Evolutionary conservation across 176 grass and related monocot genomes (phyloP), one percentile per base, ranked within the genome.

Genomic region (Coix lacrymajobi): DNA sequence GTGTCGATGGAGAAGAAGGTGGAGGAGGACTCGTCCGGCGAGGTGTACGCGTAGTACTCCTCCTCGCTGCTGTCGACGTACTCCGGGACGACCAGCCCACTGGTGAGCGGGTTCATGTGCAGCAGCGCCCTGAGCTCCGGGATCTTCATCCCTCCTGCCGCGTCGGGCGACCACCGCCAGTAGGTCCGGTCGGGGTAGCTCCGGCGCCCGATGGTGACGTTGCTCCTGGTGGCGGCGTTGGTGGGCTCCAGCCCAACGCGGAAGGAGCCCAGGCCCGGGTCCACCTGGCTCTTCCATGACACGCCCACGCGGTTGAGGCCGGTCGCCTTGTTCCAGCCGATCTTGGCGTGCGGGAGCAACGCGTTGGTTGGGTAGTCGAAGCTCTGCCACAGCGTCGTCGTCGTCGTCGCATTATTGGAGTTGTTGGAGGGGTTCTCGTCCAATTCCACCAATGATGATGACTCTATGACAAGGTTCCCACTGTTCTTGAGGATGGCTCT

Each of bases 201-300:
- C 25, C 4, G 26, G 11, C 60, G 60, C 13, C 25, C 7, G n/a
- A 60, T n/a, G n/a, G 24, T 26, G 3, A 60, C 57, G 48, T 51
- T 51, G 17, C 2, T 51, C 22, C 7, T 24, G 7, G 7, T 11
- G 22, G 3, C 6, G 26, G 10, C 60, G 60, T 30, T 30, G 12
- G 25, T 30, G n/a, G n/a, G n/a, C 4, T 30, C 25, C 33, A 90
- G 46, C 15, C 39, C 69, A 31, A 57, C 7, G 46, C 62, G 25
- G 45, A 71, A 90, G 14, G 66, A 15, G 11, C 88, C 88, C 13
- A 51, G 43, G 25, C 62, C 39, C 7, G 88, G 88, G 37, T 90
- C 73, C 1, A 31, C 0, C 25, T 14, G 60, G 26, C 25, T 62
- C 26, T 15, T 62, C 25, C 13, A 29, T 15, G 60, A 15, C 13